A percentile compares a stretch with the other conserved stretches of the same genome.
These are phyloP conservation scores for Aaosphaeria pasadenensis DNA, from an alignment of 2,329 filamentous ascomycete genomes.

Conservation along the genomic window DNA sequence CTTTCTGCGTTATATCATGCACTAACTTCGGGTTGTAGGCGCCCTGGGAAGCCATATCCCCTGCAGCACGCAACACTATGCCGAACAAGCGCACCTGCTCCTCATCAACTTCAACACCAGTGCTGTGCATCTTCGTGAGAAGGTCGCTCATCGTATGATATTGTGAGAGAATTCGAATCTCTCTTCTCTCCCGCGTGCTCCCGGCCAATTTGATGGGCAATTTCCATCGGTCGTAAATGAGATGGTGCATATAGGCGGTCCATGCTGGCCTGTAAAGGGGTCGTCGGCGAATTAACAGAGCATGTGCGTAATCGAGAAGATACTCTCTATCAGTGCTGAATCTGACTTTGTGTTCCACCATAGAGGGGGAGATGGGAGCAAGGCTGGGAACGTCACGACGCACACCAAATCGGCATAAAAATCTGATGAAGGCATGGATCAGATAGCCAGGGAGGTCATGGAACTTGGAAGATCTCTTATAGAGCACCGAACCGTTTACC, in stretches of 20 bases:
- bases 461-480: neutral
- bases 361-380: neutral
- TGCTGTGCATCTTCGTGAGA: slow-evolving; percentile 22
- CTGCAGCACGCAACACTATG: too few species aligned
- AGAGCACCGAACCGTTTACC: slow-evolving; percentile 10
- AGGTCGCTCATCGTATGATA: slow-evolving; percentile 23
- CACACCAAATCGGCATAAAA: slow-evolving; percentile 29
- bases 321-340: slow-evolving; percentile 16
- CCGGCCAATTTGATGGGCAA: slow-evolving; percentile 11
- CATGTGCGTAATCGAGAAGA: slow-evolving; percentile 27
- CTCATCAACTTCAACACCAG: slow-evolving; percentile 33
- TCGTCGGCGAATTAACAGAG: slow-evolving; percentile 18
- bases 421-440: slow-evolving; percentile 25
- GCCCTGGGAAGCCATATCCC: too few species aligned
- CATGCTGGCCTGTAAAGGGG: slow-evolving; percentile 27
- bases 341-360: neutral
- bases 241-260: slow-evolving; percentile 23
- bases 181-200: slow-evolving; percentile 1
- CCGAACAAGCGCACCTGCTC: slow-evolving; percentile 1
- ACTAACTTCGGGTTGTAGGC: too few species aligned
- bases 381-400: slow-evolving; percentile 7
- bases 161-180: slow-evolving; percentile 7
- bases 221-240: neutral
- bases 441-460: slow-evolving; percentile 20
- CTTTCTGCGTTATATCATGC: too few species aligned